phyloP scores from a whole-genome alignment of 2,329 filamentous ascomycete species.

The Pseudogymnoascus destructans region DNA sequence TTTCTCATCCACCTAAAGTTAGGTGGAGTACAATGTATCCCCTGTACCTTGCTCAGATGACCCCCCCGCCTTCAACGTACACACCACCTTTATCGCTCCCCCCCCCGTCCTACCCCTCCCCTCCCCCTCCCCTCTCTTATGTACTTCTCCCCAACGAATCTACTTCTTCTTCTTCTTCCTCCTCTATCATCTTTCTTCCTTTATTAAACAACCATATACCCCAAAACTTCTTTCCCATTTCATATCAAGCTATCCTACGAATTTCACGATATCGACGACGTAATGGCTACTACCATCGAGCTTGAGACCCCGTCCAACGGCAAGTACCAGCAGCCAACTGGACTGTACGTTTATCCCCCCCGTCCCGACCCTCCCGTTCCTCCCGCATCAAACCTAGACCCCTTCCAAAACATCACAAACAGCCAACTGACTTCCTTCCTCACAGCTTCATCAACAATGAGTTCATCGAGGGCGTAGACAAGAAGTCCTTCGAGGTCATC shows the following conservation, averaged over 20 bases:
- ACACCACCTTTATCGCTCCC: too few relatives aligned
- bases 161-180: not conserved
- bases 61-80: too few relatives aligned
- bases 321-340: conserved; percentile 26
- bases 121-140: not conserved
- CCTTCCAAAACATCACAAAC: not conserved
- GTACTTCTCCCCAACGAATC: not conserved
- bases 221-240: not conserved
- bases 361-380: not conserved
- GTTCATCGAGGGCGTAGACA: conserved; percentile 70
- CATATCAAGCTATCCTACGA: not conserved
- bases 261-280: not conserved
- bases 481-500: conserved; percentile 84
- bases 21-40: too few relatives aligned
- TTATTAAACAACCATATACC: not conserved
- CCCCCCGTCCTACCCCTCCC: too few relatives aligned
- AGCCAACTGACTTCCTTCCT: not conserved
- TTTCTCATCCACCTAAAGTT: too few relatives aligned
- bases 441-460: conserved; percentile 70
- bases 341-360: conserved; percentile 31
- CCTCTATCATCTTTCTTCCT: not conserved
- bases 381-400: too few relatives aligned
- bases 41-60: too few relatives aligned
- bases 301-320: conserved; percentile 24
- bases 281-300: conserved; percentile 10